phyloP scores from a whole-genome alignment of 495 filamentous ascomycete species.

The Talaromyces proteolyticus region DNA sequence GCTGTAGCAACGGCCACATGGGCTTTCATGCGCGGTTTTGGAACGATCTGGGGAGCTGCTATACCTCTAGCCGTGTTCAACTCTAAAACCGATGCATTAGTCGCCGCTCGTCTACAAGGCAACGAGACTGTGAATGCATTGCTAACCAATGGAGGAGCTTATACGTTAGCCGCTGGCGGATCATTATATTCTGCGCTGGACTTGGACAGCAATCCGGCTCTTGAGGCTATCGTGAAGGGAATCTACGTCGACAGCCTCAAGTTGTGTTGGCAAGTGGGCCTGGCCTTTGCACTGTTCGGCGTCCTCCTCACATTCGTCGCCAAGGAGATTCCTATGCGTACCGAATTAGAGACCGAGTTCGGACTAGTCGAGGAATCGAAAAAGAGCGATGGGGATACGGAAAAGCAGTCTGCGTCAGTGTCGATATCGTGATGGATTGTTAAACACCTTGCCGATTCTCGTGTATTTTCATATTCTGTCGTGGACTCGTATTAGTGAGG shows the following conservation, averaged over 20 bases:
- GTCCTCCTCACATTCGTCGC: slow-evolving; percentile 10
- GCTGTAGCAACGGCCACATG: slow-evolving; percentile 34
- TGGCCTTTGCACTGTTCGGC: slow-evolving; percentile 6
- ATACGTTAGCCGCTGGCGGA: background rate
- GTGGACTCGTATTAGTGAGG: no score
- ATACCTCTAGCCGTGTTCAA: slow-evolving; percentile 46
- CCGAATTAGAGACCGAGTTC: slow-evolving; percentile 6
- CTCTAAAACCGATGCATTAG: no score
- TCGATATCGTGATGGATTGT: no score
- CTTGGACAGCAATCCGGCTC: background rate
- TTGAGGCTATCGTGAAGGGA: slow-evolving; percentile 1
- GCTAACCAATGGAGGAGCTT: background rate
- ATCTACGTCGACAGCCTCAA: slow-evolving; percentile 9
- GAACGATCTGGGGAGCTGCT: slow-evolving; percentile 41
- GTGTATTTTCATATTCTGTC: no score
- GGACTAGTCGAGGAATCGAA: background rate
- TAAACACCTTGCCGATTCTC: no score
- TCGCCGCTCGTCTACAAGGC: background rate
- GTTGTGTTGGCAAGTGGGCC: slow-evolving; percentile 7
- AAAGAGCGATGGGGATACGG: no score
- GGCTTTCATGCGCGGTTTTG: slow-evolving; percentile 37
- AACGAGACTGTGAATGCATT: background rate
- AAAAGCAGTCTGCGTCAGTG: no score
- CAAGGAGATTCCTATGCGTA: slow-evolving; percentile 7
- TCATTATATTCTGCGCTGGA: background rate